These are phyloP conservation scores for Mycena maculata DNA, from an alignment of 768 basidiomycete species.

Conservation along the genomic window DNA sequence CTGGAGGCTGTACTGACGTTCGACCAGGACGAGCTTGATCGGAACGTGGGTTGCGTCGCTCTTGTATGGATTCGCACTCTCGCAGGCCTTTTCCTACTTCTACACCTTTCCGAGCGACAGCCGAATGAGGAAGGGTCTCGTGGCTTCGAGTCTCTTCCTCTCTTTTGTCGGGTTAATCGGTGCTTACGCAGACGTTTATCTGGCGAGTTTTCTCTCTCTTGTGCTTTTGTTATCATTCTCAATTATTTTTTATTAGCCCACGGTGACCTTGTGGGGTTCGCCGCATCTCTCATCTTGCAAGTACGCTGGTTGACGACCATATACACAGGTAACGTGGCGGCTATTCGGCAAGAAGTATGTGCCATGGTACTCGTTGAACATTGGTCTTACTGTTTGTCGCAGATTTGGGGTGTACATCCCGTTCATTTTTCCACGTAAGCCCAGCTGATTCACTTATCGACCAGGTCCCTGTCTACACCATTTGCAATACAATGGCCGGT, in stretches of 20 bases:
- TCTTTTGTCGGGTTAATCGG: neutral
- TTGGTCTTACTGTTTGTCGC: neutral
- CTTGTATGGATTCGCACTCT: neutral
- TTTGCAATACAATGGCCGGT: neutral
- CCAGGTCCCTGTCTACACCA: neutral
- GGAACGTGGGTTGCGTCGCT: conserved; percentile 9
- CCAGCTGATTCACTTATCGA: neutral
- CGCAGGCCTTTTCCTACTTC: neutral
- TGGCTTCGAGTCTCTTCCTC: neutral
- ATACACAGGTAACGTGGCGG: neutral
- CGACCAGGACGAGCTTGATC: neutral
- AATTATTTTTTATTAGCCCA: neutral
- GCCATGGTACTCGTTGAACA: neutral
- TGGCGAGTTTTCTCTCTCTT: neutral
- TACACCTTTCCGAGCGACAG: neutral
- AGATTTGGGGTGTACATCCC: conserved; percentile 3
- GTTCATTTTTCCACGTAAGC: neutral
- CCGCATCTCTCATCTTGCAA: neutral
- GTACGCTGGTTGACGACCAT: neutral
- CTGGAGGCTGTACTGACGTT: too few relatives aligned
- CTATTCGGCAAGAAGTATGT: neutral
- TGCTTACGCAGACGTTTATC: conserved; percentile 4
- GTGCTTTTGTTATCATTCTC: neutral
- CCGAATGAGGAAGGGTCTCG: neutral
- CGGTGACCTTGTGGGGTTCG: conserved; percentile 4